Percentiles rank a stretch among this genome's conserved stretches.
Evolutionary conservation across 805 yeast species (phyloP).

Genomic region (Saccharomycopsis capsularis): DNA sequence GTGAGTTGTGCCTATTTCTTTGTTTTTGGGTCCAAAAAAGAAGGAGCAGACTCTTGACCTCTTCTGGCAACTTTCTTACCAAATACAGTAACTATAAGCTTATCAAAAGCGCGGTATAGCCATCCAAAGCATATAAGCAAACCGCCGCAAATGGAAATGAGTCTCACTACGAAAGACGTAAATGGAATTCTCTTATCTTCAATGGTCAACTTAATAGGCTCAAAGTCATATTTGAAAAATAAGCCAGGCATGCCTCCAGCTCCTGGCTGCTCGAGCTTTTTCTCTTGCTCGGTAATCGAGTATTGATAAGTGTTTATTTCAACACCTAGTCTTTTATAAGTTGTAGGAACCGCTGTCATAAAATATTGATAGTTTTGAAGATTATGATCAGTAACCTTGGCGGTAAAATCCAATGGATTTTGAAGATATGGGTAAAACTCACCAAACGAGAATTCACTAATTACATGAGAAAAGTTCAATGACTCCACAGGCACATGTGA

Average conservation of each 20-base stretch:
- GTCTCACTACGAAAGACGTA: conserved; percentile 64
- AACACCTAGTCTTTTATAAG: conserved; percentile 62
- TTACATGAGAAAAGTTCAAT: conserved; percentile 75
- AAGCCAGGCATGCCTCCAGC: conserved; percentile 57
- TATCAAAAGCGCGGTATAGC: conserved; percentile 52
- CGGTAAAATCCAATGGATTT: conserved; percentile 82
- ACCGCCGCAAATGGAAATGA: conserved; percentile 82
- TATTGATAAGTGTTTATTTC: conserved; percentile 79
- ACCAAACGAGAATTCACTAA: conserved; percentile 86
- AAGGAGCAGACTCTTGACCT: conserved; percentile 17
- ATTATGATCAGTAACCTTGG: conserved; percentile 43
- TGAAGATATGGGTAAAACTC: conserved; percentile 77
- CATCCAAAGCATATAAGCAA: conserved; percentile 63
- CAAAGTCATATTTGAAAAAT: conserved; percentile 78
- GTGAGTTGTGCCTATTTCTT: background rate
- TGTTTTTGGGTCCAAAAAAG: conserved; percentile 8
- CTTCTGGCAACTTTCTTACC: conserved; percentile 46
- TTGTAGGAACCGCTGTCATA: conserved; percentile 78
- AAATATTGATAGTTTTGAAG: conserved; percentile 55
- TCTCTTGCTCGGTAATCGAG: conserved; percentile 52
- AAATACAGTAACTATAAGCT: conserved; percentile 39
- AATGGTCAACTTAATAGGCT: conserved; percentile 68
- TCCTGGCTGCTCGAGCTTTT: background rate
- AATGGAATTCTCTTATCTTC: conserved; percentile 72
- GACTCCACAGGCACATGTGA: conserved; percentile 41